phyloP scores from a whole-genome alignment of 805 yeast genomes.

The Candida nonsorbophila region DNA sequence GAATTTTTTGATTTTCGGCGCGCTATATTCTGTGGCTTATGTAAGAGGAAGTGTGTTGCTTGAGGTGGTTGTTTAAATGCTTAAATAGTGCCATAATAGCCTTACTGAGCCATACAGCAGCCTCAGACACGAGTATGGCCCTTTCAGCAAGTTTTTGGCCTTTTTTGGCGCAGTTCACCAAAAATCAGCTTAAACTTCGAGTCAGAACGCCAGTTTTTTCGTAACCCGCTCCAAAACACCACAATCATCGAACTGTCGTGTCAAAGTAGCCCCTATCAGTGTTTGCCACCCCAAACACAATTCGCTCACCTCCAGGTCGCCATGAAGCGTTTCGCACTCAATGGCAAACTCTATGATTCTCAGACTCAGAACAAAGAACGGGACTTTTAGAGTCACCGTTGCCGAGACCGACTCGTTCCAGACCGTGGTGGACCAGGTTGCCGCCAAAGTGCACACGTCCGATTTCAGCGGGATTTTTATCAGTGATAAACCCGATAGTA shows the following conservation, averaged over 20 bases:
- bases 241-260: no score
- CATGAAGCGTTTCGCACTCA: not conserved
- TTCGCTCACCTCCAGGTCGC: no score
- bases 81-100: no score
- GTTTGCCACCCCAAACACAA: no score
- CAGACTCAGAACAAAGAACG: slow-evolving; percentile 80
- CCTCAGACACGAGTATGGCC: no score
- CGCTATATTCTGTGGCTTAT: not conserved
- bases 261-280: no score
- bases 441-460: slow-evolving; percentile 14
- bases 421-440: slow-evolving; percentile 37
- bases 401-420: slow-evolving; percentile 42
- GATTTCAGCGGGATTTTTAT: slow-evolving; percentile 26
- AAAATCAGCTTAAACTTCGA: no score
- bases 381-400: slow-evolving; percentile 65
- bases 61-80: not conserved
- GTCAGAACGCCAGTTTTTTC: no score
- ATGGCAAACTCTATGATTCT: slow-evolving; percentile 26
- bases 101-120: no score
- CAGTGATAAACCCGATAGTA: slow-evolving; percentile 41
- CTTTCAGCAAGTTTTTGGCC: not conserved
- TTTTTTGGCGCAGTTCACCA: no score
- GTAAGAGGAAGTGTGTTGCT: not conserved
- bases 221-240: no score
- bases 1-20: slow-evolving; percentile 8